These are phyloP conservation scores for Hypoxylon intermedium DNA, from an alignment of 495 filamentous ascomycete species.

Conservation along the genomic window DNA sequence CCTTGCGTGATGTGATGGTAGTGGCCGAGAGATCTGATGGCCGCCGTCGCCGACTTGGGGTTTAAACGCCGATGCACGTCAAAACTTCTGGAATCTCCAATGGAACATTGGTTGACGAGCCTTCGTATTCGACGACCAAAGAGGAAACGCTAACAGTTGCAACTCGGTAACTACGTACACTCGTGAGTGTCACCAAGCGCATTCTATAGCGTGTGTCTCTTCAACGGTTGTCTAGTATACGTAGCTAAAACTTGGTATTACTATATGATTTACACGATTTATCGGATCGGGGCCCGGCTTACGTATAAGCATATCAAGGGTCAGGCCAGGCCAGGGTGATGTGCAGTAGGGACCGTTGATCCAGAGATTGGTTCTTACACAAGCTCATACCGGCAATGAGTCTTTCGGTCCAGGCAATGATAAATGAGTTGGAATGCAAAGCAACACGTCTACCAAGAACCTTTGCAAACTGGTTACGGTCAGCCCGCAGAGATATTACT, in stretches of 20 bases:
- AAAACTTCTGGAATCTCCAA: conserved; percentile 21
- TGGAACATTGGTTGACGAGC: conserved; percentile 4
- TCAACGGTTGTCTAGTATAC: too few relatives aligned
- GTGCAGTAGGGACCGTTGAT: not conserved
- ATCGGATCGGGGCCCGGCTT: too few relatives aligned
- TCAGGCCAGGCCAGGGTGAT: not conserved
- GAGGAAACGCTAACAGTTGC: not conserved
- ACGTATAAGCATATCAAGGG: too few relatives aligned
- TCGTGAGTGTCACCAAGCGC: too few relatives aligned
- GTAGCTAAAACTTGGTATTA: conserved; percentile 4
- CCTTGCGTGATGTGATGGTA: not conserved
- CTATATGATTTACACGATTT: conserved; percentile 3
- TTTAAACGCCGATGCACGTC: conserved; percentile 17
- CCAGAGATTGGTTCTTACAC: not conserved
- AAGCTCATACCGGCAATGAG: not conserved
- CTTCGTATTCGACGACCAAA: not conserved
- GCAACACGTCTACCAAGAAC: conserved; percentile 1
- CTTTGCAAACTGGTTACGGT: not conserved
- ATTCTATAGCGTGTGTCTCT: too few relatives aligned
- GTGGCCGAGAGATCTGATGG: conserved; percentile 14
- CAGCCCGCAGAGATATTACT: not conserved
- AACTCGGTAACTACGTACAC: not conserved
- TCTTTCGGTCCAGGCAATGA: conserved; percentile 1
- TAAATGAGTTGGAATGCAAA: conserved; percentile 9
- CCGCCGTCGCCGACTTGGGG: conserved; percentile 2